A percentile compares a stretch with the other conserved stretches of the same genome.
phyloP scores from a whole-genome alignment of 2,329 filamentous ascomycete species.

The Neofusicoccum kwambonambiense region DNA sequence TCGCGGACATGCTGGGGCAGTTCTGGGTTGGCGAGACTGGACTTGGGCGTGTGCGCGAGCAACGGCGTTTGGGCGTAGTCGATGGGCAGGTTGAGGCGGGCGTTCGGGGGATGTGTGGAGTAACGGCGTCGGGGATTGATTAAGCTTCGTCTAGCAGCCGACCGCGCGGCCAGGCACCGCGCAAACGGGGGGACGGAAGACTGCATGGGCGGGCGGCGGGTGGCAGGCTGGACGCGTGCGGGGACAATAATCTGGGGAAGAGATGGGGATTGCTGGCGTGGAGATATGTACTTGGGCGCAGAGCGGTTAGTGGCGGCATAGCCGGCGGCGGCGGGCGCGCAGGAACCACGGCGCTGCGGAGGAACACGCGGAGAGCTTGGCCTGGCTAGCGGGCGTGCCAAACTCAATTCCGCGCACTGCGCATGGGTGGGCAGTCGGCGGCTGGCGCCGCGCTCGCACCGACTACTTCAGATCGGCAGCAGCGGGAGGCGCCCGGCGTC shows the following conservation, averaged over 20 bases:
- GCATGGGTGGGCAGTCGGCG: background rate
- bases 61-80: conserved; percentile 83
- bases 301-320: conserved; percentile 11
- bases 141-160: background rate
- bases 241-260: conserved; percentile 16
- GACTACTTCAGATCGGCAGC: background rate
- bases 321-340: background rate
- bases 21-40: conserved; percentile 69
- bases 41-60: conserved; percentile 74
- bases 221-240: background rate
- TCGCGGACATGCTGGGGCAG: conserved; percentile 62
- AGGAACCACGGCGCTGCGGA: background rate
- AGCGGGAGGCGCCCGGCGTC: background rate
- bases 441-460: background rate
- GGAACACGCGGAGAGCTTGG: background rate
- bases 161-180: background rate
- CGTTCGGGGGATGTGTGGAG: conserved; percentile 49
- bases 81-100: conserved; percentile 76
- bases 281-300: background rate
- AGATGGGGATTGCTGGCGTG: background rate
- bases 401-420: background rate
- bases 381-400: background rate
- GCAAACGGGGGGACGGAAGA: background rate
- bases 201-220: background rate
- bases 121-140: conserved; percentile 34